These are phyloP conservation scores for Lactarius indigo DNA, from an alignment of 768 basidiomycete species.

Conservation along the genomic window DNA sequence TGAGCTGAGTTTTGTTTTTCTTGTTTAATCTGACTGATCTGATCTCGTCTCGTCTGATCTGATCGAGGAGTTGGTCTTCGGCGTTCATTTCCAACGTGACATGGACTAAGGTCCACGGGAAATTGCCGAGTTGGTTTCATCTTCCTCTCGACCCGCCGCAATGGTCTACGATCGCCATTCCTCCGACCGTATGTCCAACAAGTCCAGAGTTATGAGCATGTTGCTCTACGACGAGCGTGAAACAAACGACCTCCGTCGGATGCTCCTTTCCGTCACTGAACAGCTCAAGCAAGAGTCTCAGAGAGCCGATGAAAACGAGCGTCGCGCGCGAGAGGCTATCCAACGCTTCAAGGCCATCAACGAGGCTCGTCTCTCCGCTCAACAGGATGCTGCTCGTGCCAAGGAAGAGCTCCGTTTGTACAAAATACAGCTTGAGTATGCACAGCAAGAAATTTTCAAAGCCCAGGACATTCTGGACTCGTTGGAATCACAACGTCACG, in stretches of 20 bases:
- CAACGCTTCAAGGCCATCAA: constrained; percentile 33
- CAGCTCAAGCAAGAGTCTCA: constrained; percentile 37
- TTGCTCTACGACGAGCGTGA: constrained; percentile 43
- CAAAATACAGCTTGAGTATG: constrained; percentile 54
- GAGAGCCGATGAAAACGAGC: constrained; percentile 37
- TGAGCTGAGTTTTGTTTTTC: constrained; percentile 18
- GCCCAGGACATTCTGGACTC: constrained; percentile 51
- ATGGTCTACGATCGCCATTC: constrained; percentile 12
- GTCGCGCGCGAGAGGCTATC: constrained; percentile 33
- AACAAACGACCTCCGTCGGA: constrained; percentile 37
- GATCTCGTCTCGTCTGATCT: neutral
- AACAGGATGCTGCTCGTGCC: constrained; percentile 32
- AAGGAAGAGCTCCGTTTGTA: constrained; percentile 53
- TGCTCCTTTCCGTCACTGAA: constrained; percentile 37
- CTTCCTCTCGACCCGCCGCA: constrained; percentile 1
- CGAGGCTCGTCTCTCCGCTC: constrained; percentile 33
- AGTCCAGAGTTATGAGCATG: constrained; percentile 23
- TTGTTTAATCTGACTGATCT: neutral
- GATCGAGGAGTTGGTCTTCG: neutral
- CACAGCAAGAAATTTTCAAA: constrained; percentile 54
- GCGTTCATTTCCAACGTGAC: neutral
- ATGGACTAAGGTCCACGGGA: constrained; percentile 5
- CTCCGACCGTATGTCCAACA: constrained; percentile 22
- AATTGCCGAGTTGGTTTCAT: constrained; percentile 4
- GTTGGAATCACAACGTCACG: constrained; percentile 45